A percentile compares a stretch with the other conserved stretches of the same genome.
These are phyloP conservation scores for Sugiyamaella mastotermitis DNA, from an alignment of 805 yeast genomes.

Conservation along the genomic window DNA sequence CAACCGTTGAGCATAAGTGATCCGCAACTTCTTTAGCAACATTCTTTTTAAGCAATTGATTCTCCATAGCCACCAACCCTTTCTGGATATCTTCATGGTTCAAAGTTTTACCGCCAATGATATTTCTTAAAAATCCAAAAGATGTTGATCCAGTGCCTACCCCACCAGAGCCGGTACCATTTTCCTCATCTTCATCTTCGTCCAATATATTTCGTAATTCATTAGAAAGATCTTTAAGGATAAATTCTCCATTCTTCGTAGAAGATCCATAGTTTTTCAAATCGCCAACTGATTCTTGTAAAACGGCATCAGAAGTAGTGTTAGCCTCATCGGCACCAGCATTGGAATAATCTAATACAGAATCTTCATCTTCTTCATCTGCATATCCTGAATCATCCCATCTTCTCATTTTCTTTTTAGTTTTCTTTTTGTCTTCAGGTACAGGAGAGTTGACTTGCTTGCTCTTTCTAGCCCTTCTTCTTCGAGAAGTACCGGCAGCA, in stretches of 20 bases:
- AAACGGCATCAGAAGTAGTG: conserved; percentile 34
- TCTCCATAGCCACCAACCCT: conserved; percentile 58
- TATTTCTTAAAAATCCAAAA: conserved; percentile 52
- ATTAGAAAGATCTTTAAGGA: conserved; percentile 56
- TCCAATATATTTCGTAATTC: conserved; percentile 41
- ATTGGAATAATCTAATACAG: conserved; percentile 51
- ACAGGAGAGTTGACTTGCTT: conserved; percentile 10
- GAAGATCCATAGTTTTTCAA: conserved; percentile 35
- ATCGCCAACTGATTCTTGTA: conserved; percentile 27
- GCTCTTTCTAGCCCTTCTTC: conserved; percentile 18
- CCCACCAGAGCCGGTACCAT: background rate
- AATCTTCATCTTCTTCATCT: conserved; percentile 40
- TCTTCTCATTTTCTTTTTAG: conserved; percentile 45
- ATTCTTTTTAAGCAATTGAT: conserved; percentile 77
- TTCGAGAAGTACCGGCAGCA: conserved; percentile 5
- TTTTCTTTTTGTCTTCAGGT: conserved; percentile 16
- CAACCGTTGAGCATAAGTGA: conserved; percentile 62
- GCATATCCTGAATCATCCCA: conserved; percentile 63
- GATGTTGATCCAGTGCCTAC: conserved; percentile 1
- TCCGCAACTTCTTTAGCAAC: conserved; percentile 88
- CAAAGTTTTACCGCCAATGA: conserved; percentile 65
- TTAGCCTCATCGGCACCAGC: conserved; percentile 25
- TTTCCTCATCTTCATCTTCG: conserved; percentile 15
- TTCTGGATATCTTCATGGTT: conserved; percentile 58
- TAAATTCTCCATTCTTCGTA: conserved; percentile 51